Evolutionary conservation across 192 early-diverging fungal genomes (phyloP), one percentile per base, ranked within the genome.

Genomic region (Entomortierella lignicola): DNA sequence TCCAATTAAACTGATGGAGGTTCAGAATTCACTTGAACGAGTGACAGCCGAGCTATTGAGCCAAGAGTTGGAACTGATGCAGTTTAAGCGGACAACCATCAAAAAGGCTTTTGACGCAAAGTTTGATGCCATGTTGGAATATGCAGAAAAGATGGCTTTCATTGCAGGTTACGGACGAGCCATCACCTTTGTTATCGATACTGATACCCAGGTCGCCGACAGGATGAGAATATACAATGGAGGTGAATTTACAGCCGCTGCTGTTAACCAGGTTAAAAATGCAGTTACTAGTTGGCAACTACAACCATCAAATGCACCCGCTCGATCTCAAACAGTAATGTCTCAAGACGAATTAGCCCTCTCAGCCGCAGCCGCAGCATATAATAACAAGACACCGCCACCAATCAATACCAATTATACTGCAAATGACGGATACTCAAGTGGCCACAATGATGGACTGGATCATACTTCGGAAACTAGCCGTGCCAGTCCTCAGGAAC

Each of bases 71-170:
- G 82, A 84, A 25, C 57, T 81, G 48, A 80, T 74, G 55, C 79
- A 84, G 54, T 55, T 69, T 57, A 77, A 67, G 50, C 63, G 82
- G 29, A 43, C 57, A 18, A 72, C 66, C 13, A 53, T 84, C 50
- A 84, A 72, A 27, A 72, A 77, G 8, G 77, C 82, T 7, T 71
- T 81, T 44, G 62, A 63, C 27, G 29, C 70, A 30, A 70, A 72
- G 26, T 69, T 84, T 27, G 68, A 81, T 51, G 72, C 82, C 31
- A 84, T 68, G 54, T 70, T 84, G 27, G 82, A 84, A 41, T 64
- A 66, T 37, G 58, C 82, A 1, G 77, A 84, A 65, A 80, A 81
- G 51, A 69, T 81, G 66, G 77, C 82, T 4, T 63, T 84, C 11
- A 81, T 84, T 60, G 60, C 72, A 17, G 82, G 77, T 7, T 81